A percentile compares a stretch with the other conserved stretches of the same genome.
Evolutionary conservation across 1,284 basidiomycete species (phyloP).

Genomic region (Vanrija pseudolonga): DNA sequence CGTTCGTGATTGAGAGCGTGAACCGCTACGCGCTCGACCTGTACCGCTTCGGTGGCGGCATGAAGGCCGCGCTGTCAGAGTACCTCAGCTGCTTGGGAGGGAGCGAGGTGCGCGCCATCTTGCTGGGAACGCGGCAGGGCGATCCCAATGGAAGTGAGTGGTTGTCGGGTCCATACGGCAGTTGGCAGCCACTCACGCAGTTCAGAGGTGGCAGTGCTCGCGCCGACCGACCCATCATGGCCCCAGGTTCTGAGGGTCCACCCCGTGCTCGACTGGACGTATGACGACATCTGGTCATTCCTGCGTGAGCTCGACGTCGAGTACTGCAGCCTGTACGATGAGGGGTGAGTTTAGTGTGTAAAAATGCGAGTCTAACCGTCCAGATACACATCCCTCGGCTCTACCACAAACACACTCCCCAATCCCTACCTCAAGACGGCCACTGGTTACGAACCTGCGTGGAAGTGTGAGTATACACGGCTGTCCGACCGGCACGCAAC

Average conservation of each 20-base stretch:
- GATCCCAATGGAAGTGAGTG: conserved; percentile 89
- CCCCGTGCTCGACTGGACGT: conserved; percentile 93
- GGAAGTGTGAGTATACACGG: conserved; percentile 31
- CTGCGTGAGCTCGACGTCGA: conserved; percentile 69
- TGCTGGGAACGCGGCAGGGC: conserved; percentile 80
- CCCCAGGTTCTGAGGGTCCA: conserved; percentile 86
- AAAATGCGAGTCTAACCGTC: conserved; percentile 48
- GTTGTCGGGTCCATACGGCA: neutral
- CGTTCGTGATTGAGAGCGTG: conserved; percentile 69
- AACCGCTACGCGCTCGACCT: conserved; percentile 74
- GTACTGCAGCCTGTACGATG: conserved; percentile 86
- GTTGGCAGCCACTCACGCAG: neutral
- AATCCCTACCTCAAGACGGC: conserved; percentile 71
- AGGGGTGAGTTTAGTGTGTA: conserved; percentile 59
- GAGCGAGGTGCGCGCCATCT: conserved; percentile 63
- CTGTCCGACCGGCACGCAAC: neutral
- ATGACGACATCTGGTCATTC: conserved; percentile 85
- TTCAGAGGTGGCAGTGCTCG: conserved; percentile 62
- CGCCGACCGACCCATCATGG: conserved; percentile 83
- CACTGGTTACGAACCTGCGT: conserved; percentile 35
- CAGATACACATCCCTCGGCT: conserved; percentile 86
- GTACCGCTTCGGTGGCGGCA: conserved; percentile 70
- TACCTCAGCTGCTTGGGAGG: conserved; percentile 60
- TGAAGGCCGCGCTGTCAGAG: conserved; percentile 72
- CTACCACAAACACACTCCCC: conserved; percentile 86